Evolutionary conservation across 805 yeast genomes (phyloP).

Genomic region (Wickerhamiella vanderwaltii): DNA sequence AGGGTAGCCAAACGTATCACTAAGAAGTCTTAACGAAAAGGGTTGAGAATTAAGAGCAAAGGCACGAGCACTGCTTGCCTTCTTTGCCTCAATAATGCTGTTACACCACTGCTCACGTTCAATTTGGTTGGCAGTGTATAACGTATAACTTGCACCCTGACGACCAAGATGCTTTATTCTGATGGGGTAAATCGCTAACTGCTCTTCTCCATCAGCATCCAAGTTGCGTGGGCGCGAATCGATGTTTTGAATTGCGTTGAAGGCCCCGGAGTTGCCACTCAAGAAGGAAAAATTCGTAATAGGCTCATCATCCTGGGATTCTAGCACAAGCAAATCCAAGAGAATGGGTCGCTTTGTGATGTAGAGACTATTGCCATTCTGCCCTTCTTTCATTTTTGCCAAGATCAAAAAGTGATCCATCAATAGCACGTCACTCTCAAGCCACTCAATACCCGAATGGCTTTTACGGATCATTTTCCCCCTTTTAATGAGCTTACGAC

Average conservation of each 20-base stretch:
- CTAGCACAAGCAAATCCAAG: slow-evolving; percentile 45
- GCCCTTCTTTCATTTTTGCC: slow-evolving; percentile 28
- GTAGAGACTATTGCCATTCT: slow-evolving; percentile 25
- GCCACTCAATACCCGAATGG: slow-evolving; percentile 50
- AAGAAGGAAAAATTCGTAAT: slow-evolving; percentile 20
- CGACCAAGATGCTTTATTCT: slow-evolving; percentile 28
- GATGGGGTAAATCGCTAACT: slow-evolving; percentile 25
- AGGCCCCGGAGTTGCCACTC: slow-evolving; percentile 6
- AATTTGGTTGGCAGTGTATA: slow-evolving; percentile 23
- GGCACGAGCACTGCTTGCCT: slow-evolving; percentile 27
- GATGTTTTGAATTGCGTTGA: slow-evolving; percentile 2
- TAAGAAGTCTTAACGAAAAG: slow-evolving; percentile 39
- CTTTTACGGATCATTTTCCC: slow-evolving; percentile 52
- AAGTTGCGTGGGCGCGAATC: slow-evolving; percentile 2
- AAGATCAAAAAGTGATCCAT: slow-evolving; percentile 53
- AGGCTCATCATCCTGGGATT: slow-evolving; percentile 33
- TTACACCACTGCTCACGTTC: slow-evolving; percentile 51
- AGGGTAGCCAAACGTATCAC: slow-evolving; percentile 59
- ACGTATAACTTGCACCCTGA: slow-evolving; percentile 23
- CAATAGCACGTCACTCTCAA: slow-evolving; percentile 40
- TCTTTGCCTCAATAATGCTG: slow-evolving; percentile 37
- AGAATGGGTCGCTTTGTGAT: slow-evolving; percentile 31
- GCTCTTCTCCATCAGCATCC: slow-evolving; percentile 15
- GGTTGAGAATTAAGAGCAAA: slow-evolving; percentile 37
- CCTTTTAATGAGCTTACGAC: slow-evolving; percentile 43